Base-by-base conservation (phyloP, 805 yeast species). In the Cyberlindnera mycetangii region DNA sequence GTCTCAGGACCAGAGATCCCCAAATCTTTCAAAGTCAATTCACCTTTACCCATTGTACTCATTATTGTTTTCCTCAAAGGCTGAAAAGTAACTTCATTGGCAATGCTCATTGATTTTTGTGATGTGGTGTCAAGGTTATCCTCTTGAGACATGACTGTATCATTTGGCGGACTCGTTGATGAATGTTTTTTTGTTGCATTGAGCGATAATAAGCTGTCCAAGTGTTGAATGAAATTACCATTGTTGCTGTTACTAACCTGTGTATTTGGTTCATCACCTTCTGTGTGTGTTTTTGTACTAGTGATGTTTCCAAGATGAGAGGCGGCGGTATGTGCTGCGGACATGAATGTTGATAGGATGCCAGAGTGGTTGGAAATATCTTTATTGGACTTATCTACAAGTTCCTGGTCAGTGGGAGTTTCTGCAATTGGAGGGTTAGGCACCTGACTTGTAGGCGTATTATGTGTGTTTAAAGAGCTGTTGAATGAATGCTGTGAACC, bases 1-100 rank as follows among this genome's bases (percentile, higher is more conserved):
- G 24, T 24, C 19, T 24, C 18, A 4, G 41, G 28, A 6, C 45
- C 42, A 12, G 45, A 32, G 37, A 54, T 45, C 0, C 59, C 60
- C 32, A 58, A 37, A 24, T 55, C 70, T 38, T 67, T 71, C 21
- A 76, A 59, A 0, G 71, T 66, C 32, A 79, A 62, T 44, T 76
- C 74, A 2, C 85, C 85, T 37, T 66, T 66, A 4, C 85, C 85
- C 54, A 79, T 55, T 0, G 83, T 70, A 22, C 74, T 67, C 12
- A 79, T 57, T 0, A 80, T 76, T 4, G 78, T 68, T 40, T 74
- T 67, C 48, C 74, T 53, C 14, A 75, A 51, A 9, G 75, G 65
- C 48, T 69, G 65, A 58, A 70, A 66, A 54, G 67, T 74, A 16
- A 74, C 71, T 40, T 65, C 62, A 15, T 41, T 53, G 1, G 53